These are phyloP conservation scores for Leccinum barrowsii DNA, from an alignment of 768 basidiomycete species.

Conservation along the genomic window DNA sequence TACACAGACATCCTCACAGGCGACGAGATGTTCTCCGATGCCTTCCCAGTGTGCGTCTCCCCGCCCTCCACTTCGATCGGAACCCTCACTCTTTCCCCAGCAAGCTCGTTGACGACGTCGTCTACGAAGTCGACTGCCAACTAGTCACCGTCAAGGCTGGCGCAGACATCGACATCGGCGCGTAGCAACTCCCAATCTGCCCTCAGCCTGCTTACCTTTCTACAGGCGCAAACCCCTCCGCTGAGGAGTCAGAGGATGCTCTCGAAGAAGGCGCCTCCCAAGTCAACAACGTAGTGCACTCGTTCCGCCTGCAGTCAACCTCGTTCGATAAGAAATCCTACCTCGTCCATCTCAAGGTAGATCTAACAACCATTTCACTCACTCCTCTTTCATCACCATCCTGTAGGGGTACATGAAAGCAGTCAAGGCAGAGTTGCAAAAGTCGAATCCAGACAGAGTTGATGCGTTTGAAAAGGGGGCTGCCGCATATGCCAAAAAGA, in stretches of 20 bases:
- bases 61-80: not conserved
- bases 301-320: constrained; percentile 84
- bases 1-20: constrained; percentile 68
- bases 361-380: not conserved
- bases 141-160: constrained; percentile 68
- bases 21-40: constrained; percentile 95
- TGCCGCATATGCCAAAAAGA: constrained; percentile 75
- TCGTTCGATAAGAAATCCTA: constrained; percentile 90
- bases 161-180: constrained; percentile 86
- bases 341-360: constrained; percentile 74
- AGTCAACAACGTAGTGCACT: constrained; percentile 90
- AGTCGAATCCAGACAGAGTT: constrained; percentile 57
- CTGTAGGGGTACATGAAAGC: constrained; percentile 89
- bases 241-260: constrained; percentile 79
- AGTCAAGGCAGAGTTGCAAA: constrained; percentile 63
- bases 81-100: constrained; percentile 38
- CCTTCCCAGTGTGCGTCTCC: constrained; percentile 71
- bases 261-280: constrained; percentile 71
- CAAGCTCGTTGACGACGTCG: constrained; percentile 73
- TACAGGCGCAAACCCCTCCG: constrained; percentile 87
- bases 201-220: constrained; percentile 4
- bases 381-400: not conserved
- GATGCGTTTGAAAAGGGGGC: constrained; percentile 82
- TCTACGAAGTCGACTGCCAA: constrained; percentile 84
- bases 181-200: constrained; percentile 13